These are phyloP conservation scores for Trypanosoma conorhini DNA, from an alignment of 208 protist species.

Conservation along the genomic window DNA sequence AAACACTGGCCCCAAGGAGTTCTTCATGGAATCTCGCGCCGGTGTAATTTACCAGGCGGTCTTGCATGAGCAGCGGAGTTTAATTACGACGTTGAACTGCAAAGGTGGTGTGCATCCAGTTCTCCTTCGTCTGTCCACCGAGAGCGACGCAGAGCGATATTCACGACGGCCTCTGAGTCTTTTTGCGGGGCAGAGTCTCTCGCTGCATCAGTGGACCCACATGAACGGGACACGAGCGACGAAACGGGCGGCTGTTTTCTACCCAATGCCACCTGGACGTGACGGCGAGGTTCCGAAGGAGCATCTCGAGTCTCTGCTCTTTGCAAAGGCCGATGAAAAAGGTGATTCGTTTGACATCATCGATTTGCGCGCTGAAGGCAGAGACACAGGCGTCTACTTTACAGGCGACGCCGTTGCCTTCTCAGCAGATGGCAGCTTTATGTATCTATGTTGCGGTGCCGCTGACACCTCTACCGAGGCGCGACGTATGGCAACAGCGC, in stretches of 20 bases:
- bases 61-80: constrained; percentile 15
- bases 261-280: constrained; percentile 19
- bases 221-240: neutral
- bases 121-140: constrained; percentile 7
- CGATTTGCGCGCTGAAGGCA: constrained; percentile 18
- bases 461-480: constrained; percentile 21
- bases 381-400: constrained; percentile 2
- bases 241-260: constrained; percentile 19
- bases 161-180: neutral
- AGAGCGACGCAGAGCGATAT: neutral
- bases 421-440: constrained; percentile 25
- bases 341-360: constrained; percentile 14
- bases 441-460: constrained; percentile 33
- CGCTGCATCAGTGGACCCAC: constrained; percentile 17
- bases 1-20: neutral
- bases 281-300: neutral
- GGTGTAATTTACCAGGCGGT: constrained; percentile 12
- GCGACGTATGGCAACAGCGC: neutral
- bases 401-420: constrained; percentile 29
- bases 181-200: constrained; percentile 7
- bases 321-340: neutral
- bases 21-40: constrained; percentile 8
- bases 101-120: constrained; percentile 3
- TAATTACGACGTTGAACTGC: constrained; percentile 6
- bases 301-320: constrained; percentile 16